Percentiles rank a stretch among this genome's conserved stretches.
Evolutionary conservation across 2,329 filamentous ascomycete species (phyloP).

Genomic region (Calycina herbarum): DNA sequence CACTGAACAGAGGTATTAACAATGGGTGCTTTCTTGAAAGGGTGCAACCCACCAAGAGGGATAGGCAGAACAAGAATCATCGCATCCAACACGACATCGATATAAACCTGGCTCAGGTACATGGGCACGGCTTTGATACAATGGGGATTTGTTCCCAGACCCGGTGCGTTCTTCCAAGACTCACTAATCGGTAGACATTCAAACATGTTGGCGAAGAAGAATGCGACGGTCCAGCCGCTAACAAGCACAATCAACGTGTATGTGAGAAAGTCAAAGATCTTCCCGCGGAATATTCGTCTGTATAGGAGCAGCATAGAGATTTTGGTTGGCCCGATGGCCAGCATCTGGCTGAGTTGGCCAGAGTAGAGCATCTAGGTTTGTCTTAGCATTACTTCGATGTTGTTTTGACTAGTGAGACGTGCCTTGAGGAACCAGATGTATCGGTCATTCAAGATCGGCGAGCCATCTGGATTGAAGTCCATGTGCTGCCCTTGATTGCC

Average conservation of each 20-base stretch:
- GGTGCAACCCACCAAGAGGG: neutral
- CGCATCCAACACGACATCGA: slow-evolving; percentile 8
- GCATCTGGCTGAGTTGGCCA: slow-evolving; percentile 2
- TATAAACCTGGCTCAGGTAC: slow-evolving; percentile 10
- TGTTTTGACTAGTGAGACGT: neutral
- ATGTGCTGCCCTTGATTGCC: slow-evolving; percentile 10
- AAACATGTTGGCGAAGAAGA: slow-evolving; percentile 10
- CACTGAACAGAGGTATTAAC: neutral
- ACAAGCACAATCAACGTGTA: slow-evolving; percentile 7
- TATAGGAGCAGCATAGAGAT: slow-evolving; percentile 9
- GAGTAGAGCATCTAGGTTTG: slow-evolving; percentile 7
- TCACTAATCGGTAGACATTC: slow-evolving; percentile 6
- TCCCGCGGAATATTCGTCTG: slow-evolving; percentile 9
- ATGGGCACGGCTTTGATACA: slow-evolving; percentile 6
- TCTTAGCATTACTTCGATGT: neutral
- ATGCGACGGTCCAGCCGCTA: slow-evolving; percentile 5
- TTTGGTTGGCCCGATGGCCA: slow-evolving; percentile 12
- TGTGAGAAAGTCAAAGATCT: slow-evolving; percentile 7
- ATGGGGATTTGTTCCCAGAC: neutral
- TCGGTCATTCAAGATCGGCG: neutral
- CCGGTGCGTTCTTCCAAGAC: neutral
- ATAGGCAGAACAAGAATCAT: slow-evolving; percentile 8
- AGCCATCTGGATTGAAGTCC: slow-evolving; percentile 4
- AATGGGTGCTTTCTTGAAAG: neutral
- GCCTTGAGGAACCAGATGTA: slow-evolving; percentile 3